Evolutionary conservation across 2,329 filamentous ascomycete genomes (phyloP), one percentile per base, ranked within the genome.

Genomic region (Cryphonectria carpinicola): DNA sequence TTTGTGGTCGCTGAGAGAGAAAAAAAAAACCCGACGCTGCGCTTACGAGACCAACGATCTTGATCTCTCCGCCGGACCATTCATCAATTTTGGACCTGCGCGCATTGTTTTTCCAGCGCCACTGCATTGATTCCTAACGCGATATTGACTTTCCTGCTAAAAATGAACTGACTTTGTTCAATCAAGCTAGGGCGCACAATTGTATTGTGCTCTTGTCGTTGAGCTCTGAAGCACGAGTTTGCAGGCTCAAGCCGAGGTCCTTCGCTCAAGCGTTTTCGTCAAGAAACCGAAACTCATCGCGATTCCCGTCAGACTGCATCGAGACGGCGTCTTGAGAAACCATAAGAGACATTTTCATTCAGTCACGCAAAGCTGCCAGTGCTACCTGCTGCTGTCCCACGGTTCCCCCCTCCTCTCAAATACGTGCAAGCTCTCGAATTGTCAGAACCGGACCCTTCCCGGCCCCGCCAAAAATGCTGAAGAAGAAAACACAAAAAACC

Each of bases 391-490:
- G 28, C 66, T 63, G 64, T 58, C 28, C 35, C 63, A 46, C 68
- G 49, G 69, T 64, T 63, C 63, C 28, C 39, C 63, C 3, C 37
- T 11, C 37, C 37, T 3, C 28, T 32, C 49, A 67, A 64, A 52
- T 52, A 66, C 62, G 68, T 69, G 60, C 69, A 65, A 68, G 66
- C 63, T 61, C 63, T 64, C 66, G 56, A 70, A 41, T 66, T 32
- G 62, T 49, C 46, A 71, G 22, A 65, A 49, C 28, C 39, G 46
- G 19, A 67, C 52, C 69, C 62, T 66, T 22, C 56, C 37, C 63
- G 54, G 62, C 41, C 64, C 61, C 58, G 49, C 58, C 68, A 66
- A 70, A 52, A 52, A 66, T 64, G 49, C 65, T 64, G 61, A 72
- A 66, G 61, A 72, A 66, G 41, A 63, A 66, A 35, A 54, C 65